Conservation (phyloP, 1,284 basidiomycete genomes). For the Cutaneotrichosporon mucoides region DNA sequence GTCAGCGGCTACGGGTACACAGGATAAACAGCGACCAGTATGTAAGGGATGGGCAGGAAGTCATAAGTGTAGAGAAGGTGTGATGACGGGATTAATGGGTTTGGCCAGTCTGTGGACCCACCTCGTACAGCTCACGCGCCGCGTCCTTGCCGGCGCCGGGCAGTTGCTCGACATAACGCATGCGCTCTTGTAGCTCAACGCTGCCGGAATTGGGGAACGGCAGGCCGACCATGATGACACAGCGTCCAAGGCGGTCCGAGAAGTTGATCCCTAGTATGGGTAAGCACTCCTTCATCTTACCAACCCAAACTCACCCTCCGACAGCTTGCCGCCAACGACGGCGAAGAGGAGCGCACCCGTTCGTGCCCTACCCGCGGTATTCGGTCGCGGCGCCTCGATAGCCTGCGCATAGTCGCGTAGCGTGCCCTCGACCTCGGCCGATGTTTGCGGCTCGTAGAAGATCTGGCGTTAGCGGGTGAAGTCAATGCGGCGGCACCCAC, state of each 20-base stretch:
- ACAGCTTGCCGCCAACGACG: slow-evolving; percentile 93
- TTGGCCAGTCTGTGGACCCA: no score
- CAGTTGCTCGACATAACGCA: slow-evolving; percentile 67
- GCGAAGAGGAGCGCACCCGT: slow-evolving; percentile 59
- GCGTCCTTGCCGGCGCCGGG: slow-evolving; percentile 62
- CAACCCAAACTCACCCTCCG: no score
- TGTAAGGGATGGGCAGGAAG: no score
- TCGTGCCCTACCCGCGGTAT: background rate
- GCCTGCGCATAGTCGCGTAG: slow-evolving; percentile 71
- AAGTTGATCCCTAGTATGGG: slow-evolving; percentile 80
- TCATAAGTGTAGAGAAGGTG: no score
- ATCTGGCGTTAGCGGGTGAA: slow-evolving; percentile 53
- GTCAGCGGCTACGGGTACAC: background rate
- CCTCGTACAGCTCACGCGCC: slow-evolving; percentile 74
- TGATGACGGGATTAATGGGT: no score
- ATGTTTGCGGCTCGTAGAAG: slow-evolving; percentile 82
- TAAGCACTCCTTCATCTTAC: no score
- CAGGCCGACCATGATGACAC: slow-evolving; percentile 83
- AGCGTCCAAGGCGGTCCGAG: slow-evolving; percentile 79
- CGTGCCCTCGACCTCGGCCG: slow-evolving; percentile 68
- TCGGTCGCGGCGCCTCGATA: slow-evolving; percentile 38
- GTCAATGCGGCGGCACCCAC: slow-evolving; percentile 34
- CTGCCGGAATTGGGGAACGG: slow-evolving; percentile 92
- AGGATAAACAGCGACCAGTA: no score
- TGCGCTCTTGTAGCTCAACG: slow-evolving; percentile 81